Evolutionary conservation across 2,329 filamentous ascomycete species (phyloP), one percentile per base, ranked within the genome.

Genomic region (Alternaria angustiovoidea): DNA sequence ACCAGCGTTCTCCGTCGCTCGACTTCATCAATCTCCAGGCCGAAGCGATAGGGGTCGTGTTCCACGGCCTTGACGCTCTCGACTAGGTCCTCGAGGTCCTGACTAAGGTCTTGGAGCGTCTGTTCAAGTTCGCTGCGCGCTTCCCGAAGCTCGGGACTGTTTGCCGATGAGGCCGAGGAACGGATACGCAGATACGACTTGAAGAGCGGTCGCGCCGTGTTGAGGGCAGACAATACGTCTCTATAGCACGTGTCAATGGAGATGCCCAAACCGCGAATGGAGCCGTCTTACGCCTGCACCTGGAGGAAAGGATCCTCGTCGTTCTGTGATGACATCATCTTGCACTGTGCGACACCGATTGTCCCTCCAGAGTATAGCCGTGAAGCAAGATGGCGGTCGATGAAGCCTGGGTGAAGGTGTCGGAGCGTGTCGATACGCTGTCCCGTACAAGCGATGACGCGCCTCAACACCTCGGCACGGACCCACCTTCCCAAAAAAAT

Each of bases 121-220:
- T 90, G 88, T 74, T 91, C 87, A 61, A 99, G 92, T 78, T 99
- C 95, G 43, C 80, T 77, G 57, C 87, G 86, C 5, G 88, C 84
- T 81, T 89, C 87, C 44, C 83, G 79, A 18, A 89, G 85, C 77
- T 90, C 87, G 39, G 76, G 76, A 18, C 92, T 94, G 43, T 85
- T 84, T 14, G 89, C 81, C 8, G 87, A 86, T 41, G 89, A 89
- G 60, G 89, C 87, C 26, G 96, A 89, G 46, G 93, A 95, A 75
- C 93, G 92, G 81, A 99, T 99, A 75, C 95, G 94, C 43, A 97
- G 87, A 83, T 97, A 99, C 16, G 94, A 97, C 65, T 91, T 89
- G 84, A 97, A 97, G 58, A 97, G 89, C 53, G 94, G 90, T 9
- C 94, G 90, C 54, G 92, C 91, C 14, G 88, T 88, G 67, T 90